These are phyloP conservation scores for Apiotrichum akiyoshidainum DNA, from an alignment of 1,284 basidiomycete genomes.

Conservation along the genomic window DNA sequence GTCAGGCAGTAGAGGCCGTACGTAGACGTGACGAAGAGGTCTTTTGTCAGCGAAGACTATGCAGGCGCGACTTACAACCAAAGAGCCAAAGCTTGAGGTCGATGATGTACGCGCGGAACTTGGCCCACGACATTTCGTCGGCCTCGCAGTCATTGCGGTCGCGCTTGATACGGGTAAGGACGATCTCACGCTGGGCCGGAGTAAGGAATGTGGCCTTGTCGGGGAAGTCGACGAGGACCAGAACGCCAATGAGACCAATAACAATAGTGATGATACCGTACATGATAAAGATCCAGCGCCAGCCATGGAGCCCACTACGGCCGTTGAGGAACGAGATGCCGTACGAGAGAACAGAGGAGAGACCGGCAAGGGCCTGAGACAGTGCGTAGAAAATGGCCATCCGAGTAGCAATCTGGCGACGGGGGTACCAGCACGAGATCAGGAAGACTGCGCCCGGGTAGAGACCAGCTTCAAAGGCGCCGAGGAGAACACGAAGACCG, in stretches of 20 bases:
- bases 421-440: constrained; percentile 37
- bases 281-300: constrained; percentile 36
- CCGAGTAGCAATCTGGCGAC: constrained; percentile 37
- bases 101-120: constrained; percentile 38
- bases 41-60: no score
- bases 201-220: constrained; percentile 53
- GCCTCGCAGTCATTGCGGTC: constrained; percentile 52
- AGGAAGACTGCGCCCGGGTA: constrained; percentile 41
- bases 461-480: constrained; percentile 35
- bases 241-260: constrained; percentile 34
- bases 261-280: constrained; percentile 37
- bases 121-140: constrained; percentile 48
- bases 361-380: constrained; percentile 47
- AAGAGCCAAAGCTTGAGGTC: constrained; percentile 53
- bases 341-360: constrained; percentile 35
- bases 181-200: constrained; percentile 45
- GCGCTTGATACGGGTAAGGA: constrained; percentile 49
- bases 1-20: constrained; percentile 23
- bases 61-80: no score
- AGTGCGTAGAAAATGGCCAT: constrained; percentile 42
- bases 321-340: constrained; percentile 37
- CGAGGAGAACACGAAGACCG: constrained; percentile 25
- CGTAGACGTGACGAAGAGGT: constrained; percentile 41
- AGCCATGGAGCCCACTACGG: constrained; percentile 34
- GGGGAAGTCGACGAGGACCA: constrained; percentile 52